Base-by-base conservation (phyloP, 495 filamentous ascomycete species). In the Zalerion maritima region DNA sequence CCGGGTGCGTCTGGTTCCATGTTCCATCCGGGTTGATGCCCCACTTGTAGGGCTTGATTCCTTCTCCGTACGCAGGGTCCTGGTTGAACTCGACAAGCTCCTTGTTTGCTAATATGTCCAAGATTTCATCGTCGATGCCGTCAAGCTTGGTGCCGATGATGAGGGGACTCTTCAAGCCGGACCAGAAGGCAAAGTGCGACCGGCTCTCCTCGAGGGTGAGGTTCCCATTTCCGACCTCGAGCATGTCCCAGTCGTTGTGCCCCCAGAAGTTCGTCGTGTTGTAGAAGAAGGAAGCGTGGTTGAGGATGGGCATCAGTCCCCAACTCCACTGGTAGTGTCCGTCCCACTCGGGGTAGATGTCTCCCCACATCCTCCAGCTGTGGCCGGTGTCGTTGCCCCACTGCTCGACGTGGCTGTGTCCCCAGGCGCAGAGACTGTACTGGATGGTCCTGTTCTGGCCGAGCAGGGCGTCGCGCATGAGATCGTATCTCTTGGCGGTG, bases 351-450 rank as follows among this genome's bases (percentile, higher is more conserved):
- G 37, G 38, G 14, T 42, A 36, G 14, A 65, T 74, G 45, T 75
- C 71, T 7, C 56, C 58, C 6, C 53, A 54, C 38, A 64, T 62
- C 23, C 72, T 54, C 72, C 71, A 75, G 3, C 57, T 65, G 22
- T 64, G 59, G 8, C 58, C 67, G 4, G 57, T 62, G 11, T 30
- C 26, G 33, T 55, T 50, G 6, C 61, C 71, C 68, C 71, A 75
- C 2, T 38, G 35, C 22, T 64, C 57, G 2, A 69, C 64, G 29
- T 54, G 42, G 0, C 60, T 66, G 3, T 61, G 38, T 16, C 75
- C 75, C 74, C 74, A 78, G 26, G 69, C 57, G 44, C 75, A 84
- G 2, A 82, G 51, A 8, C 62, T 70, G 49, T 71, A 84, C 9
- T 76, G 46, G 24, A 84, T 80, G 0, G 61, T 58, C 5, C 69